These are phyloP conservation scores for Trametes polyzona DNA, from an alignment of 1,284 basidiomycete species.

Conservation along the genomic window DNA sequence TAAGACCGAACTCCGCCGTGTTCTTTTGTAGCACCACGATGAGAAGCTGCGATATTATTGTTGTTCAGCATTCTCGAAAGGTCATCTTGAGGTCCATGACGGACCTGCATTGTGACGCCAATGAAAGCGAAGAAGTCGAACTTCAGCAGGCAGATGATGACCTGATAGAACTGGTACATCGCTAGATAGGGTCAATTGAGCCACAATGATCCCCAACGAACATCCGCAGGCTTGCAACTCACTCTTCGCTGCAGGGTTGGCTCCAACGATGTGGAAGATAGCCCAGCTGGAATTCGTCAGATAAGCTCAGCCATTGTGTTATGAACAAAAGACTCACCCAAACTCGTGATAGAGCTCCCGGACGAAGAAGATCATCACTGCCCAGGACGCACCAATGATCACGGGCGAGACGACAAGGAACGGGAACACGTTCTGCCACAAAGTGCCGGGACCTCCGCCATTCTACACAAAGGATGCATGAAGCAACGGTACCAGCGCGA, in stretches of 20 bases:
- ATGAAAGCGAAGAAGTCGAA: slow-evolving; percentile 87
- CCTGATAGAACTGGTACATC: slow-evolving; percentile 85
- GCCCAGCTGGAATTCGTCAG: slow-evolving; percentile 60
- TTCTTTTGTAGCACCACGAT: slow-evolving; percentile 61
- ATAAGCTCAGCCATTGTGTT: background rate
- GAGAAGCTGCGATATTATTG: slow-evolving; percentile 22
- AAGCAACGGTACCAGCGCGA: background rate
- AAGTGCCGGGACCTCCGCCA: slow-evolving; percentile 38
- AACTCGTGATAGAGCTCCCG: slow-evolving; percentile 49
- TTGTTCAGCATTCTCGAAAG: background rate
- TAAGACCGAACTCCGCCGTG: slow-evolving; percentile 78
- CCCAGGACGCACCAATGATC: slow-evolving; percentile 43
- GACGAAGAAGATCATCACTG: slow-evolving; percentile 43
- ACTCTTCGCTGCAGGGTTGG: slow-evolving; percentile 82
- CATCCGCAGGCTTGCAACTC: slow-evolving; percentile 36
- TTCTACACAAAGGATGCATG: slow-evolving; percentile 25
- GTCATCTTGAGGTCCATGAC: slow-evolving; percentile 18
- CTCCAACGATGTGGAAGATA: slow-evolving; percentile 84
- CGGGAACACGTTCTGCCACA: slow-evolving; percentile 50
- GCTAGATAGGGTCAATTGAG: slow-evolving; percentile 41
- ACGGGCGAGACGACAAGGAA: slow-evolving; percentile 47
- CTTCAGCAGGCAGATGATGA: slow-evolving; percentile 84
- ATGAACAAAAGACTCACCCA: slow-evolving; percentile 38
- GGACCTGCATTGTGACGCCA: slow-evolving; percentile 85
- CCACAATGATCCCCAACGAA: background rate